Evolutionary conservation across 805 yeast species (phyloP), one percentile per base, ranked within the genome.

Genomic region (Pichia paraexigua): DNA sequence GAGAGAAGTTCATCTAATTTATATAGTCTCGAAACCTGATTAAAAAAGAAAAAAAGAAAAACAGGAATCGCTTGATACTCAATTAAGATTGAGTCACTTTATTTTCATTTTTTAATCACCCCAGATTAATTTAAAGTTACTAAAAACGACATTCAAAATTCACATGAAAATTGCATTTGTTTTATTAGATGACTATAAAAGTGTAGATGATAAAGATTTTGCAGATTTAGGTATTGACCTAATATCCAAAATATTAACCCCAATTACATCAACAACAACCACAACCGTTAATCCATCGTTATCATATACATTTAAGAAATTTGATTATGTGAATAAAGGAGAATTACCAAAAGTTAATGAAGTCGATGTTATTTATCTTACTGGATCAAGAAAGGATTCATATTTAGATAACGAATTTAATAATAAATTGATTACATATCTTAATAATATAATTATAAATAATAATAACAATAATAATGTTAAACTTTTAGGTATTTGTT

Each of bases 401-500:
- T 78, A 71, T 60, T 72, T 58, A 2, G 65, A 68, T 12, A 62
- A 22, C 77, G 81, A 82, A 70, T 80, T 44, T 50, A 60, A 28
- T 37, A 27, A 44, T 15, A 60, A 59, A 13, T 60, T 79, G 41
- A 66, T 69, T 39, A 61, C 66, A 5, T 78, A 71, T 60, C 51
- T 72, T 30, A 61, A 48, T 44, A 41, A 49, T 3, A 30, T 58
- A 21, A 22, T 52, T 45, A 43, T 55, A 59, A 22, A 54, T 27
- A 52, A 56, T 25, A 53, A 53, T 27, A 52, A 56, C 24, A 53
- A 53, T 6, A 53, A 60, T 32, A 65, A 60, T 32, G 66, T 75
- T n/a, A 84, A 85, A 2, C 52, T 81, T 5, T 75, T 79, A 7
- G 95, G 95, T 4, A 71, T 89, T 42, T 89, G 97, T 65, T 89